A percentile compares a stretch with the other conserved stretches of the same genome.
These are phyloP conservation scores for Linnemannia elongata DNA, from an alignment of 192 early-diverging fungal genomes.

Conservation along the genomic window DNA sequence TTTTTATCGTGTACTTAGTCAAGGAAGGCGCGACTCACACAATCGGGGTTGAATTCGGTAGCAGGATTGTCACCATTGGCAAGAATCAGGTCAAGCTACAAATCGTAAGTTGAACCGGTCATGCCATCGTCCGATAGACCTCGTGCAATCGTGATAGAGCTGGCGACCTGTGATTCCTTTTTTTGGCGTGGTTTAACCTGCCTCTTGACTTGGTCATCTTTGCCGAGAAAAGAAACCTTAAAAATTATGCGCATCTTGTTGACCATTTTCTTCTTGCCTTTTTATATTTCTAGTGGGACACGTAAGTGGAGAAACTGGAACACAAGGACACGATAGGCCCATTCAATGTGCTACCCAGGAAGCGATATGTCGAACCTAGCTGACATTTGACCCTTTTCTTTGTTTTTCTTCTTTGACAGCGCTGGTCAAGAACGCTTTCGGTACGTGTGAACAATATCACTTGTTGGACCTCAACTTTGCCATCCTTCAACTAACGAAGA, in stretches of 20 bases:
- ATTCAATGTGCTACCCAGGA: background rate
- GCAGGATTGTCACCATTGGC: slow-evolving; percentile 75
- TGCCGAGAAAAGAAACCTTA: background rate
- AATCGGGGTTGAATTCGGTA: slow-evolving; percentile 87
- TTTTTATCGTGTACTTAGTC: slow-evolving; percentile 41
- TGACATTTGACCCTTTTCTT: background rate
- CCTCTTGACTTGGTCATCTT: background rate
- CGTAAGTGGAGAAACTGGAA: slow-evolving; percentile 17
- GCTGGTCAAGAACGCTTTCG: slow-evolving; percentile 79
- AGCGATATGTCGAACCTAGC: background rate
- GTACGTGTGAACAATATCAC: slow-evolving; percentile 31
- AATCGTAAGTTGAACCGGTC: slow-evolving; percentile 46
- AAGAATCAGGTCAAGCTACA: slow-evolving; percentile 79
- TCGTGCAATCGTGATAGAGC: background rate
- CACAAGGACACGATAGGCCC: background rate
- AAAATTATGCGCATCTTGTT: background rate
- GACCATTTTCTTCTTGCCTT: background rate
- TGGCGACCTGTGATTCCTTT: background rate
- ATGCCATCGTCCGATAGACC: background rate
- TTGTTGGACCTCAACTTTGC: background rate
- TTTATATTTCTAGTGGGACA: slow-evolving; percentile 29
- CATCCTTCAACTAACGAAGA: background rate
- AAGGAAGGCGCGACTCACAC: slow-evolving; percentile 78
- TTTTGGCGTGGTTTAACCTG: background rate
- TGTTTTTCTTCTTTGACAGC: slow-evolving; percentile 68